These are phyloP conservation scores for Pythium guiyangense DNA, from an alignment of 352 stramenopile genomes.

Conservation along the genomic window DNA sequence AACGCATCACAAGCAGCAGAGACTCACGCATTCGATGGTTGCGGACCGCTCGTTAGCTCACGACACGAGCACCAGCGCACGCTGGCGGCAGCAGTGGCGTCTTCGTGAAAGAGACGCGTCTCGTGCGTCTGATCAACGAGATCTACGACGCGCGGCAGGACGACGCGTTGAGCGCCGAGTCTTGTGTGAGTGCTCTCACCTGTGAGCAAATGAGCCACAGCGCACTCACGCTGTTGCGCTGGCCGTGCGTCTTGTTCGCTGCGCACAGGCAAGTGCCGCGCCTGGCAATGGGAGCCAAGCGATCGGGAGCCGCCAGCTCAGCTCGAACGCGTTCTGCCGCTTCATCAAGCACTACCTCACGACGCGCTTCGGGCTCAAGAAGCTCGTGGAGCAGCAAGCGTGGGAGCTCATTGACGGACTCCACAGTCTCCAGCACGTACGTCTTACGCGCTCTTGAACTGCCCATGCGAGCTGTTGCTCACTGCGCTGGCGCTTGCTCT, in stretches of 20 bases:
- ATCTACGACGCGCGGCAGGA: constrained; percentile 62
- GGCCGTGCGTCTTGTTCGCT: background rate
- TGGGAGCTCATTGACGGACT: constrained; percentile 55
- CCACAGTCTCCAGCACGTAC: constrained; percentile 30
- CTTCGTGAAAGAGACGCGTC: constrained; percentile 45
- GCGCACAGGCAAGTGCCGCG: background rate
- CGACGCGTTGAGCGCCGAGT: constrained; percentile 17
- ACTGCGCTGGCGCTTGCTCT: background rate
- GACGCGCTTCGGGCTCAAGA: constrained; percentile 56
- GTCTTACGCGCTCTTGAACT: background rate
- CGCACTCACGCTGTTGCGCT: background rate
- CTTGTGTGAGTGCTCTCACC: constrained; percentile 10
- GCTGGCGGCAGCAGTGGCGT: background rate
- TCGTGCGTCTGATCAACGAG: constrained; percentile 56
- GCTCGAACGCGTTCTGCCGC: constrained; percentile 22
- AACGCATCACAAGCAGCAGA: background rate
- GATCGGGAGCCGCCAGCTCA: constrained; percentile 8
- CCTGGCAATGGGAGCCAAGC: background rate
- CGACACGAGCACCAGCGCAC: background rate
- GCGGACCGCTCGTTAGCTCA: background rate
- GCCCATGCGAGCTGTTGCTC: background rate
- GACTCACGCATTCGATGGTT: background rate
- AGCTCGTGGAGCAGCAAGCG: constrained; percentile 57
- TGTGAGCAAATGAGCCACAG: background rate
- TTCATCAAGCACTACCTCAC: constrained; percentile 61